A percentile compares a stretch with the other conserved stretches of the same genome.
Conservation (phyloP, 2,329 filamentous ascomycete genomes). For the Ceratocystis alfenasii region DNA sequence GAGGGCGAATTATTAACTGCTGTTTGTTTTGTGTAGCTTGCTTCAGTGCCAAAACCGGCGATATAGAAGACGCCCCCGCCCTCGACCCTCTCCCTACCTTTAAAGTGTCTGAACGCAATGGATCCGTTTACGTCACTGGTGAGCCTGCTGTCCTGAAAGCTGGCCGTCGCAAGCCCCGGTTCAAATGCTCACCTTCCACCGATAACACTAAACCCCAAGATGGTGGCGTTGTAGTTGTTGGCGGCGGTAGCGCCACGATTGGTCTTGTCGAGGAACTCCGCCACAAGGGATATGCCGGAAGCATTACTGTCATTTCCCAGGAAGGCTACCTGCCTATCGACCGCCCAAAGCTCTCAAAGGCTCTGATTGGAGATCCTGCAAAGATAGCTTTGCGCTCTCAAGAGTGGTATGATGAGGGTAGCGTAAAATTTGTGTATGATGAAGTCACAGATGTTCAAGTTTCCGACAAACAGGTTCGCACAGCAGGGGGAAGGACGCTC, state of each 20-base stretch:
- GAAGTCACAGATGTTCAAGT: constrained; percentile 71
- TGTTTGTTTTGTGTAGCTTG: constrained; percentile 49
- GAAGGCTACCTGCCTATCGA: constrained; percentile 86
- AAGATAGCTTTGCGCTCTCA: constrained; percentile 69
- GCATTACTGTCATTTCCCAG: constrained; percentile 69
- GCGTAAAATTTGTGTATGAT: constrained; percentile 46
- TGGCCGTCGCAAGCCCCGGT: constrained; percentile 52
- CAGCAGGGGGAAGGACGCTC: constrained; percentile 57
- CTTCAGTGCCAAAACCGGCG: constrained; percentile 79
- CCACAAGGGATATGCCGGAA: constrained; percentile 65
- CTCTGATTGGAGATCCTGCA: constrained; percentile 64
- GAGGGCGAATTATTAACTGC: not conserved
- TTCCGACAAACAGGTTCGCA: constrained; percentile 56
- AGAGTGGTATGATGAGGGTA: constrained; percentile 59
- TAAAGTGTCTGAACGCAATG: constrained; percentile 67
- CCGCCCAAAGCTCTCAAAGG: constrained; percentile 90
- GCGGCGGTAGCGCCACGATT: constrained; percentile 73
- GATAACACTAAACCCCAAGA: constrained; percentile 43
- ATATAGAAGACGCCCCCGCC: constrained; percentile 89
- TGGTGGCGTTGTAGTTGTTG: constrained; percentile 64
- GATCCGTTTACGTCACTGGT: constrained; percentile 71
- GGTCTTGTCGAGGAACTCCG: constrained; percentile 74
- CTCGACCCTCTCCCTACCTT: constrained; percentile 78
- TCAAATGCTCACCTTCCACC: not conserved
- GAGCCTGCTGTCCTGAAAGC: constrained; percentile 68